Evolutionary conservation across 768 basidiomycete genomes (phyloP), one percentile per base, ranked within the genome.

Genomic region (Pluteus cervinus): DNA sequence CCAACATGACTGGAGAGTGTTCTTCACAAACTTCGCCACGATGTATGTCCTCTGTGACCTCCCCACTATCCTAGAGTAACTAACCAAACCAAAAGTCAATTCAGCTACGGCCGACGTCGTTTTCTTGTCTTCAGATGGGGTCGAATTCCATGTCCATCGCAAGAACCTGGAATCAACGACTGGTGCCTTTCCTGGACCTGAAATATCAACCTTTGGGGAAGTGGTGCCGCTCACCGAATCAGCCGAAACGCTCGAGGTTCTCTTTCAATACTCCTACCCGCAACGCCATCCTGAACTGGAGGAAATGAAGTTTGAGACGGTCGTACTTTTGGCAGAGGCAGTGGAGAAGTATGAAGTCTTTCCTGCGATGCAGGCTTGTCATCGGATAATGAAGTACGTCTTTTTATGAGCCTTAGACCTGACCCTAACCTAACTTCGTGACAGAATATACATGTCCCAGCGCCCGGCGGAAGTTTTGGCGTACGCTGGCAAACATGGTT

Each of bases 301-400:
- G 4, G 11, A 10, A 5, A 2, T 49, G 2, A 21, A 31, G 3
- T 44, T 42, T 16, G 21, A 42, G 2, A 18, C 37, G 1, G 29
- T 54, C n/a, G 37, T 36, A 20, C 0, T 26, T 5, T 26, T 56
- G 11, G 47, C 48, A 3, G 52, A 53, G 33, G 54, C 54, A 4
- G 54, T 47, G 8, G 48, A 55, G 34, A 53, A 52, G 26, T 56
- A 56, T 24, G 34, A 34, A 5, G 47, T 52, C 7, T 56, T 43
- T 35, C 37, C 43, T 12, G 52, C 54, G 23, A 56, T 56, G 51
- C 49, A 46, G n/a, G 32, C 45, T 4, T 52, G 47, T 22, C 30
- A 36, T 5, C 43, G 48, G 6, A 16, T 30, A 12, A 46, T 56
- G 45, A 31, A 37, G 54, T 51, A 24, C 20, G 39, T 22, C 15